Evolutionary conservation across 106 monocot genomes (phyloP).

Genomic region (Acanthochlamys bracteata): DNA sequence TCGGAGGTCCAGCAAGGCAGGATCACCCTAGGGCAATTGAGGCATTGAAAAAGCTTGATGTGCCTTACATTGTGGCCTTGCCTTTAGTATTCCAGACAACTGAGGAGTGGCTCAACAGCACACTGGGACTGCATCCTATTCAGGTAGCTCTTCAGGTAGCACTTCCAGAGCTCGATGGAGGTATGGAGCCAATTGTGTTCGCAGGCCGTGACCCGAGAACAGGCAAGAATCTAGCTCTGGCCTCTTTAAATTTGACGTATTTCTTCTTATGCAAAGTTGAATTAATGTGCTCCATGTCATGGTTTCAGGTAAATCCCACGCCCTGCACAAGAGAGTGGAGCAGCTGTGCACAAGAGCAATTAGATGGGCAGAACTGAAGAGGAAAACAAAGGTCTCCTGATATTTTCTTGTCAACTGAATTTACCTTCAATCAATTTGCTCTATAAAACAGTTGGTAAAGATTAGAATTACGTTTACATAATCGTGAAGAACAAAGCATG

Average conservation of each 20-base stretch:
- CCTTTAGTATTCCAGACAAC: slow-evolving; percentile 88
- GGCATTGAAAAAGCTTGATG: slow-evolving; percentile 64
- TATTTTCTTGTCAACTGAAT: too few species aligned
- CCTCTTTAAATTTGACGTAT: neutral
- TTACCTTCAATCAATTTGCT: too few species aligned
- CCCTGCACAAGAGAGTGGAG: slow-evolving; percentile 75
- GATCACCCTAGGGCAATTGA: slow-evolving; percentile 79
- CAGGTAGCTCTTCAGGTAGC: slow-evolving; percentile 90
- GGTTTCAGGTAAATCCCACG: slow-evolving; percentile 64
- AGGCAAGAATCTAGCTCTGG: slow-evolving; percentile 17
- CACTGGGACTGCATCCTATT: slow-evolving; percentile 66
- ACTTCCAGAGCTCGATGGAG: slow-evolving; percentile 81
- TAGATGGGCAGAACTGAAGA: slow-evolving; percentile 71
- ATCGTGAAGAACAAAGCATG: too few species aligned
- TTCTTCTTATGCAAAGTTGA: neutral
- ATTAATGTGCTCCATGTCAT: neutral
- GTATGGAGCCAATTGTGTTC: slow-evolving; percentile 87
- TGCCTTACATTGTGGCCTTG: slow-evolving; percentile 74
- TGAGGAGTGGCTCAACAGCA: slow-evolving; percentile 85
- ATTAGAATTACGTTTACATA: neutral
- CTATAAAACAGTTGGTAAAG: neutral
- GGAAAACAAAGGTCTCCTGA: slow-evolving; percentile 56
- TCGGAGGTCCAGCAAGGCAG: slow-evolving; percentile 79
- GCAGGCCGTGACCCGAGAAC: slow-evolving; percentile 71
- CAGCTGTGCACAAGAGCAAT: slow-evolving; percentile 76